Percentiles rank a stretch among this genome's conserved stretches.
Evolutionary conservation across 768 basidiomycete genomes (phyloP).

Genomic region (Hericium rajendrae): DNA sequence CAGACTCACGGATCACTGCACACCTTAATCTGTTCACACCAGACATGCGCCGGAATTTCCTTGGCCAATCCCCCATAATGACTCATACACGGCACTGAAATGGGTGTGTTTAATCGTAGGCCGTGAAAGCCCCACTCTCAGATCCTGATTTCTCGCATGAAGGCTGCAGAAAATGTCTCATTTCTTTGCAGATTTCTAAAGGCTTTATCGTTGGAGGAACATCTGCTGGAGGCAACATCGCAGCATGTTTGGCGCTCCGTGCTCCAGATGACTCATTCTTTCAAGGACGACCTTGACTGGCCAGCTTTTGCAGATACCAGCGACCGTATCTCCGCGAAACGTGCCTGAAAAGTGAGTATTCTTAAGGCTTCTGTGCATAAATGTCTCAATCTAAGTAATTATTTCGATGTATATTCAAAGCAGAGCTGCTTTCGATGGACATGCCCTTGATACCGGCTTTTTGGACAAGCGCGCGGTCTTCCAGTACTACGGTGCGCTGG

Average conservation of each 20-base stretch:
- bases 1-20: no score
- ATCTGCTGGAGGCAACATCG: slow-evolving; percentile 2
- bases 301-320: not conserved
- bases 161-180: not conserved
- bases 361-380: no score
- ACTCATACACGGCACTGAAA: not conserved
- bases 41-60: not conserved
- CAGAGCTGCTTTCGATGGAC: not conserved
- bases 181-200: not conserved
- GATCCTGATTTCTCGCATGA: not conserved
- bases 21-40: not conserved
- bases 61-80: not conserved
- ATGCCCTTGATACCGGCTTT: not conserved
- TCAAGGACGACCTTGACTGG: not conserved
- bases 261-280: not conserved
- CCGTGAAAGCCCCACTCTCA: not conserved
- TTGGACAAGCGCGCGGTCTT: not conserved
- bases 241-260: not conserved
- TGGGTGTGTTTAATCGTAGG: not conserved
- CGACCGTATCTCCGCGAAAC: not conserved
- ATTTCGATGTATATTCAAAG: not conserved
- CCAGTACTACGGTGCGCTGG: not conserved
- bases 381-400: not conserved
- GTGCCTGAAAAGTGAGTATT: not conserved
- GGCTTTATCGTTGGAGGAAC: not conserved